Evolutionary conservation across 768 basidiomycete species (phyloP).

Genomic region (Leccinum rimulosum): DNA sequence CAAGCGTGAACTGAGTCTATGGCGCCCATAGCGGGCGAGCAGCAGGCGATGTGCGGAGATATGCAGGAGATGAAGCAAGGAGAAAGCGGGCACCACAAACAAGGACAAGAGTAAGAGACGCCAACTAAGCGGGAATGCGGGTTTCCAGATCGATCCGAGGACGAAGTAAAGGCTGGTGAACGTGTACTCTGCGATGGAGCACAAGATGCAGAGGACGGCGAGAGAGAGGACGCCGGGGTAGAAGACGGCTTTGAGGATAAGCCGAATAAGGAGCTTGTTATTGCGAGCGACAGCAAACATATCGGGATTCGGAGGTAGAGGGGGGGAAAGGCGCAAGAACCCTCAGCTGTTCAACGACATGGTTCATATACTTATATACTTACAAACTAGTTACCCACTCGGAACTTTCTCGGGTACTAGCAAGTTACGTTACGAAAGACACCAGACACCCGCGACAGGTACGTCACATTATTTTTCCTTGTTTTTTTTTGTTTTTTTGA

Average conservation of each 20-base stretch:
- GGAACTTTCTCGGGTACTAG: no score
- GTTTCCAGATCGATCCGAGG: conserved; percentile 11
- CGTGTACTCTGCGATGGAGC: conserved; percentile 6
- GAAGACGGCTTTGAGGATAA: not conserved
- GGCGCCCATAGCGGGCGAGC: not conserved
- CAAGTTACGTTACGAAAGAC: no score
- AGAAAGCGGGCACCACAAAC: conserved; percentile 12
- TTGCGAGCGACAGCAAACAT: not conserved
- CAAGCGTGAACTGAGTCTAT: not conserved
- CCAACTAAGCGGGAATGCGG: conserved; percentile 21
- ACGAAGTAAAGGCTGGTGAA: conserved; percentile 12
- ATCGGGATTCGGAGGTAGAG: not conserved
- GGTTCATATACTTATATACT: no score
- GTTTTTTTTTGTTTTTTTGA: no score
- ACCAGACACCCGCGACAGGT: no score
- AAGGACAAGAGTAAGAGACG: conserved; percentile 14
- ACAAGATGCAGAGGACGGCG: conserved; percentile 4
- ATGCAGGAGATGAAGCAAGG: conserved; percentile 8
- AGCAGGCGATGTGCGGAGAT: not conserved
- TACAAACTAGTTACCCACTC: no score
- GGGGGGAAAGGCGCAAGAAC: no score
- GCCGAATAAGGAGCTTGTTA: not conserved
- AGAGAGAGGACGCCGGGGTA: not conserved
- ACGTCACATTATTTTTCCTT: no score
- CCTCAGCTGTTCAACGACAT: no score